phyloP scores from a whole-genome alignment of 495 filamentous ascomycete genomes.

The Podospora bellae-mahoneyi region DNA sequence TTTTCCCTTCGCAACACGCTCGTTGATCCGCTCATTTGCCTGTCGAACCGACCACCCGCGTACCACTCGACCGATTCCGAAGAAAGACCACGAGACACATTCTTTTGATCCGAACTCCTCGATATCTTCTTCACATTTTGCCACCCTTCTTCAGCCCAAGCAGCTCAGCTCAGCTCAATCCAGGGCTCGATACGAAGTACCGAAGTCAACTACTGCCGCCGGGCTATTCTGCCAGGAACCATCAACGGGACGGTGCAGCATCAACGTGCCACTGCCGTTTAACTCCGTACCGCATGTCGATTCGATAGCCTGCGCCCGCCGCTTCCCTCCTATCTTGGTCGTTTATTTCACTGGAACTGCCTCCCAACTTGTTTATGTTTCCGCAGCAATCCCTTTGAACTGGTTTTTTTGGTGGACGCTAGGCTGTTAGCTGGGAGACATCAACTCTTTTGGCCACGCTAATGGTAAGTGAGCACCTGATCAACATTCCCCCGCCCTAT shows the following conservation, averaged over 20 bases:
- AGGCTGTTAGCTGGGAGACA: neutral
- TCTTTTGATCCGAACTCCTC: too few relatives aligned
- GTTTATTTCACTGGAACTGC: neutral
- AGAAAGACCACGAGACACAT: neutral
- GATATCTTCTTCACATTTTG: too few relatives aligned
- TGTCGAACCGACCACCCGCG: neutral
- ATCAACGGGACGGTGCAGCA: conserved; percentile 28
- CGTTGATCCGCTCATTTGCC: conserved; percentile 22
- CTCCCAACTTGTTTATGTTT: neutral
- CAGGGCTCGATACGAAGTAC: neutral
- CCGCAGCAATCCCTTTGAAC: neutral
- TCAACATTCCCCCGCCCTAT: neutral
- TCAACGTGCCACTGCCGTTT: conserved; percentile 16
- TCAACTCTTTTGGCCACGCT: neutral
- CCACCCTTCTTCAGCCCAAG: neutral
- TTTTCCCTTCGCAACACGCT: conserved; percentile 13
- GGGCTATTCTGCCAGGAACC: conserved; percentile 15
- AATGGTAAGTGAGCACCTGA: conserved; percentile 5
- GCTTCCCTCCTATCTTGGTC: neutral
- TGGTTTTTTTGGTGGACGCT: neutral
- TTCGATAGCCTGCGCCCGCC: conserved; percentile 4
- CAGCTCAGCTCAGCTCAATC: neutral
- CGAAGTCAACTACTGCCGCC: conserved; percentile 10
- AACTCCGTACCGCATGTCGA: neutral
- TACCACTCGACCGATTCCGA: neutral